These are phyloP conservation scores for Theobroma grandiflorum DNA, from an alignment of 441 rosid species.

Conservation along the genomic window DNA sequence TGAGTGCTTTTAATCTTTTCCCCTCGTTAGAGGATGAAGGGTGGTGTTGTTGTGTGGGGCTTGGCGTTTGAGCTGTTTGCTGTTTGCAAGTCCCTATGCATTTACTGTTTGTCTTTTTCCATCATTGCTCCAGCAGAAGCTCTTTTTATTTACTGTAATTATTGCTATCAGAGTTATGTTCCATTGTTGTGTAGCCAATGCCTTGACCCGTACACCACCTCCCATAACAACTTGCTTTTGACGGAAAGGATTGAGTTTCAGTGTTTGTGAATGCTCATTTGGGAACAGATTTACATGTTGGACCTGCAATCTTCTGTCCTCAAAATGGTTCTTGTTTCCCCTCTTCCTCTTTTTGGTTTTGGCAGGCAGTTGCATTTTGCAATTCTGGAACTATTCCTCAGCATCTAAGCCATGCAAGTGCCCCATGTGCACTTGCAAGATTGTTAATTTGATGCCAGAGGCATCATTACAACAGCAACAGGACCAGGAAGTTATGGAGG, in stretches of 20 bases:
- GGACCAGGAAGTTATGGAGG: slow-evolving; percentile 60
- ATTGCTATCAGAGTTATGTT: not conserved
- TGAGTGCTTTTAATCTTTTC: not conserved
- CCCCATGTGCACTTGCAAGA: slow-evolving; percentile 76
- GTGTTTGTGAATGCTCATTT: not conserved
- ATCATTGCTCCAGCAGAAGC: not conserved
- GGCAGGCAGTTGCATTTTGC: slow-evolving; percentile 80
- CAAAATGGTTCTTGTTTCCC: not conserved
- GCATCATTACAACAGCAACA: slow-evolving; percentile 46
- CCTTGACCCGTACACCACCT: not conserved
- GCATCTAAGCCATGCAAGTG: slow-evolving; percentile 82
- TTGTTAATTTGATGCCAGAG: slow-evolving; percentile 64
- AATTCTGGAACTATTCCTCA: slow-evolving; percentile 81
- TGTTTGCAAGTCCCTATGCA: not conserved
- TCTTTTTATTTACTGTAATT: not conserved
- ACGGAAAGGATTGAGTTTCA: not conserved
- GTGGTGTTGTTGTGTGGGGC: not conserved
- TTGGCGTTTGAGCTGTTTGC: not conserved
- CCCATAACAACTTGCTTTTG: not conserved
- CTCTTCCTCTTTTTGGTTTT: not conserved
- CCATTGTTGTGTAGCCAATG: not conserved
- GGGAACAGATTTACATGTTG: not conserved
- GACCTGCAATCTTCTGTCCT: not conserved
- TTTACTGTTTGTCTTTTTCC: not conserved
- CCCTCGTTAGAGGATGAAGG: not conserved